A percentile compares a stretch with the other conserved stretches of the same genome.
These are phyloP conservation scores for Pleurotus platypus DNA, from an alignment of 768 basidiomycete genomes.

Conservation along the genomic window DNA sequence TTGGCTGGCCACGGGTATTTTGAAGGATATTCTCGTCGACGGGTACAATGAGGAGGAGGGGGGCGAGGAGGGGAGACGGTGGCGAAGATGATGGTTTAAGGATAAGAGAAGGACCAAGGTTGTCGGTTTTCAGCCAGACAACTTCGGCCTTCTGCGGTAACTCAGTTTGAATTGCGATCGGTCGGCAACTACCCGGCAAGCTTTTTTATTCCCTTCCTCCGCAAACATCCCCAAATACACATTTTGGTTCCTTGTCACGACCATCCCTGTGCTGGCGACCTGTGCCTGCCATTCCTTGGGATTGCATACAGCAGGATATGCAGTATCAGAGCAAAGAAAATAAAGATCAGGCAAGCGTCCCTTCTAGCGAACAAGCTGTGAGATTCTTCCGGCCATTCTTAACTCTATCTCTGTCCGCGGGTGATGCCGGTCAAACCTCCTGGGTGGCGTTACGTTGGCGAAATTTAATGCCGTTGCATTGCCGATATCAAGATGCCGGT, in stretches of 20 bases:
- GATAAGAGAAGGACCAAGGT: conserved; percentile 9
- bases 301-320: no score
- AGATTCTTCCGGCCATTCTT: background rate
- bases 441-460: conserved; percentile 3
- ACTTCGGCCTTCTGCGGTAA: conserved; percentile 8
- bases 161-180: conserved; percentile 9
- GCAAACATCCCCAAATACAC: background rate
- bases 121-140: background rate
- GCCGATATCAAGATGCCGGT: conserved; percentile 7
- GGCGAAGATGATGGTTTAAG: conserved; percentile 9
- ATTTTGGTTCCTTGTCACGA: background rate
- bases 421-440: background rate
- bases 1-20: no score
- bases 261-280: no score
- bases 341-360: no score
- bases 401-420: background rate
- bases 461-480: background rate
- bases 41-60: conserved; percentile 10
- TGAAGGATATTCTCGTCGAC: background rate
- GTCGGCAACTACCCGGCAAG: conserved; percentile 9
- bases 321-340: no score
- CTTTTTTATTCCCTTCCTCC: conserved; percentile 7
- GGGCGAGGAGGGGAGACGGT: conserved; percentile 4
- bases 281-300: no score
- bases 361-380: no score